Evolutionary conservation across 495 filamentous ascomycete genomes (phyloP).

Genomic region (Penicillium coprophilum): DNA sequence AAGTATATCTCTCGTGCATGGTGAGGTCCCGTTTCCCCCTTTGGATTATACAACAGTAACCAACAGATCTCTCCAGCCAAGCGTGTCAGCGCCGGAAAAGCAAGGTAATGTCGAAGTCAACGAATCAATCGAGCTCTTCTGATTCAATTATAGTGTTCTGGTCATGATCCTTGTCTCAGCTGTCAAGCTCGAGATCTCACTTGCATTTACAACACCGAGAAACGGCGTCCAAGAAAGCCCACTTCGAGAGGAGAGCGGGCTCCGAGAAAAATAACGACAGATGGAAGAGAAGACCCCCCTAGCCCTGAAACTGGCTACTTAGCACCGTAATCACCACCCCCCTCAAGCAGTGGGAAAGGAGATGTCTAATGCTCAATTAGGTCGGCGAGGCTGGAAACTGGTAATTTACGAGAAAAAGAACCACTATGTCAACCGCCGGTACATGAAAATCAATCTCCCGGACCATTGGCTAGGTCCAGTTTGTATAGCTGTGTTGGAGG

Average conservation of each 20-base stretch:
- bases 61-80: background rate
- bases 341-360: background rate
- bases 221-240: background rate
- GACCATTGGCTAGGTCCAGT: background rate
- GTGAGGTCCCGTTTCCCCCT: background rate
- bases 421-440: background rate
- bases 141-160: background rate
- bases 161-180: background rate
- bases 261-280: background rate
- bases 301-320: background rate
- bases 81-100: constrained; percentile 1
- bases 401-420: background rate
- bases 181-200: background rate
- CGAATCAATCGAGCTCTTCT: background rate
- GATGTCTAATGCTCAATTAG: background rate
- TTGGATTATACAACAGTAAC: background rate
- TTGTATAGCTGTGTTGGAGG: background rate
- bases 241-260: background rate
- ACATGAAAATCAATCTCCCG: background rate
- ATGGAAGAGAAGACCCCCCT: background rate
- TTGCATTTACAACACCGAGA: background rate
- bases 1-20: constrained; percentile 1
- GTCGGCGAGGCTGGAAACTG: background rate
- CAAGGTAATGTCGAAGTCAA: background rate
- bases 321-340: background rate